These are phyloP conservation scores for Cucurbita ficifolia DNA, from an alignment of 306 rosid genomes.

Conservation along the genomic window DNA sequence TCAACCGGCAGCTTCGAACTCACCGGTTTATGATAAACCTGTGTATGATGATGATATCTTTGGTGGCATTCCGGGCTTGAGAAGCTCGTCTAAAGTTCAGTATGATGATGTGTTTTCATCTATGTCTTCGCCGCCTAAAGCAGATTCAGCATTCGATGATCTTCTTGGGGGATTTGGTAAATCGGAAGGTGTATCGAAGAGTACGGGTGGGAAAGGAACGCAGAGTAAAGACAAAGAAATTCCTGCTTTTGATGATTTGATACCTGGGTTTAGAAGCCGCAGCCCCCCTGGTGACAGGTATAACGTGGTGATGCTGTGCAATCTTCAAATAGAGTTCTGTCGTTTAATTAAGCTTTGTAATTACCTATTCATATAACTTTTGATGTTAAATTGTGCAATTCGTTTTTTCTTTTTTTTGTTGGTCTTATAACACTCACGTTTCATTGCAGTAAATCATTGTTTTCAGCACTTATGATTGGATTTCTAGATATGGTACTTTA, in stretches of 20 bases:
- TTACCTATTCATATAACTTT: neutral
- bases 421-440: neutral
- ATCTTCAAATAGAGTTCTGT: neutral
- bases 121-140: slow-evolving; percentile 24
- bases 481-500: neutral
- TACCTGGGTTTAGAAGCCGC: slow-evolving; percentile 64
- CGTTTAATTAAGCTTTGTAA: neutral
- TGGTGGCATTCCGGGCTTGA: slow-evolving; percentile 70
- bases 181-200: slow-evolving; percentile 39
- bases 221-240: slow-evolving; percentile 35
- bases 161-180: slow-evolving; percentile 75
- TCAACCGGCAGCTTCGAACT: slow-evolving; percentile 26
- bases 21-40: slow-evolving; percentile 66
- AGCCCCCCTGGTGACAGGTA: slow-evolving; percentile 52
- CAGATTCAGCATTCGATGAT: slow-evolving; percentile 58
- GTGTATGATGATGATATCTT: slow-evolving; percentile 85
- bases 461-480: neutral
- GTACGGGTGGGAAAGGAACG: slow-evolving; percentile 22
- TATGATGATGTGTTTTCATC: slow-evolving; percentile 47
- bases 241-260: slow-evolving; percentile 56
- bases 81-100: slow-evolving; percentile 42
- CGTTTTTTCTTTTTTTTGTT: neutral
- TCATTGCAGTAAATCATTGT: neutral
- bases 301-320: slow-evolving; percentile 1
- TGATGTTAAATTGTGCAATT: neutral